Evolutionary conservation across 768 basidiomycete species (phyloP), one percentile per base, ranked within the genome.

Genomic region (Favolaschia claudopus): DNA sequence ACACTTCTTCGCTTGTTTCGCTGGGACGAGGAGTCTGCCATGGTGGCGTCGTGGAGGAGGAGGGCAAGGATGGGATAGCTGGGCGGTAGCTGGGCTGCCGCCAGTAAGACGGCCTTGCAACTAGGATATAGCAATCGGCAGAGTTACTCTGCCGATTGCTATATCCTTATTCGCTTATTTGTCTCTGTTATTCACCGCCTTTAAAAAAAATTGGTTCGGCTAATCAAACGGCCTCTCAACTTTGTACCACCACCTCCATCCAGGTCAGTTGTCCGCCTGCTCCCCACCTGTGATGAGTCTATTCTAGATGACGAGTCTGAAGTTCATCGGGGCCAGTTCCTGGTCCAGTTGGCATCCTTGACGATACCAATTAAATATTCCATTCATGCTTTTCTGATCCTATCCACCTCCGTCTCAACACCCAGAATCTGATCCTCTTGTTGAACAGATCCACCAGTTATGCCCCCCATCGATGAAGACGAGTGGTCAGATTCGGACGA

Each of bases 331-430:
- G 59, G 70, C 65, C 78, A 79, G 83, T 85, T 87, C 85, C 83
- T 81, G 72, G 75, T 68, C 19, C 55, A 51, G 19, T 13, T 46
- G 55, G 38, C 45, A 53, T 56, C 49, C 27, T 69, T 89, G 92
- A 92, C 85, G 91, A 93, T 67, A 77, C 79, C 58, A 73, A 76
- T 71, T 74, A 77, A 74, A 70, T 33, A 40, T 38, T 60, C 55
- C 38, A 31, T 95, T 95, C 93, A 95, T 94, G 93, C 92, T 80
- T 89, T 80, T 78, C 93, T 94, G 93, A 93, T 76, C 68, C 67
- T 70, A 69, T 62, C 56, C 50, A 50, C 20, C 32, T n/a, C 49
- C 59, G 45, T 59, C 53, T 48, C 42, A 55, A 42, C n/a, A 62
- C 65, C 53, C 57, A 38, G 24, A 48, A 55, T 63, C 68, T 71